These are phyloP conservation scores for Hypocrella siamensis DNA, from an alignment of 2,329 filamentous ascomycete species.

Conservation along the genomic window DNA sequence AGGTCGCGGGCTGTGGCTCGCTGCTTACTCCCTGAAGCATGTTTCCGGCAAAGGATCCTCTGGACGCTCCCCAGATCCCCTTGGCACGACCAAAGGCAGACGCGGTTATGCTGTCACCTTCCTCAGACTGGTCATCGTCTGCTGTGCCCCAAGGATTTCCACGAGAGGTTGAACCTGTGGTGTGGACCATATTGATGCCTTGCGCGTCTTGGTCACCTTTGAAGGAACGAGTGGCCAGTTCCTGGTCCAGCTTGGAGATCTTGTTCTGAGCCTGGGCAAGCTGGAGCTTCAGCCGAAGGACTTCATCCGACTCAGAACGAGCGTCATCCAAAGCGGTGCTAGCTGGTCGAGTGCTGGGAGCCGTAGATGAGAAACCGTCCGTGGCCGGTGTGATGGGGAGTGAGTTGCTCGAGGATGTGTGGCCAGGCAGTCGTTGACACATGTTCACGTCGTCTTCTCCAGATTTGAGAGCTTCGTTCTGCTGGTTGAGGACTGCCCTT, in stretches of 20 bases:
- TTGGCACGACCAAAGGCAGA: slow-evolving; percentile 36
- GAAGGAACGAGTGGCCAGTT: slow-evolving; percentile 46
- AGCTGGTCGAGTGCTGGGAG: slow-evolving; percentile 33
- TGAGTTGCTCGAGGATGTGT: slow-evolving; percentile 39
- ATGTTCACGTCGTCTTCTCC: slow-evolving; percentile 17
- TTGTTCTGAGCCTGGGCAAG: slow-evolving; percentile 55
- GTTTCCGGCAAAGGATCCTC: slow-evolving; percentile 20
- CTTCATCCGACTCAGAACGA: slow-evolving; percentile 33
- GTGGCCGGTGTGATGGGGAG: slow-evolving; percentile 47
- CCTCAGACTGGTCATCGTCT: slow-evolving; percentile 42
- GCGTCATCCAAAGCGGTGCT: slow-evolving; percentile 31
- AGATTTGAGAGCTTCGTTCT: slow-evolving; percentile 36
- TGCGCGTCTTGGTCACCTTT: slow-evolving; percentile 28
- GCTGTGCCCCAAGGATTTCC: slow-evolving; percentile 35
- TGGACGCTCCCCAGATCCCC: slow-evolving; percentile 39
- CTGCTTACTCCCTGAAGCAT: slow-evolving; percentile 19
- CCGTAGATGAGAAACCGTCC: slow-evolving; percentile 33
- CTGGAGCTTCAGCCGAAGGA: slow-evolving; percentile 53
- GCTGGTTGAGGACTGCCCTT: slow-evolving; percentile 41
- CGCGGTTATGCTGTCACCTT: slow-evolving; percentile 35
- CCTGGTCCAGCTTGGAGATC: slow-evolving; percentile 56
- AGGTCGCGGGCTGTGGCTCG: slow-evolving; percentile 21
- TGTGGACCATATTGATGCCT: slow-evolving; percentile 8
- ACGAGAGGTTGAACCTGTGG: slow-evolving; percentile 10
- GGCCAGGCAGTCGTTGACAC: slow-evolving; percentile 23